Evolutionary conservation across 176 grass and related monocot genomes (phyloP).

Genomic region (Typha latifolia): DNA sequence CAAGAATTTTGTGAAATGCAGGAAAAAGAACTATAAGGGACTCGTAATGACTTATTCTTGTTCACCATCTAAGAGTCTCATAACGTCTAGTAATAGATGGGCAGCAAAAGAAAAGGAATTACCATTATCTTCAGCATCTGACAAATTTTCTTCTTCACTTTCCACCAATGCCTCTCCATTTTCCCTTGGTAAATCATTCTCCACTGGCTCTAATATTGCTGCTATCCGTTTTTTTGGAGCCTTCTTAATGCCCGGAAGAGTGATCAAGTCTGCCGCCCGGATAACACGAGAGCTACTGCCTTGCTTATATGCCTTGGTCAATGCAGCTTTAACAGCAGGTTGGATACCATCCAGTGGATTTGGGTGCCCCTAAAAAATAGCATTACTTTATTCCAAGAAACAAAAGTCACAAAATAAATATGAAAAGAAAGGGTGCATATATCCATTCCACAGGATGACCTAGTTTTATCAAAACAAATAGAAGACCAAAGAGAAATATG

Average conservation of each 20-base stretch:
- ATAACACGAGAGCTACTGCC: conserved; percentile 70
- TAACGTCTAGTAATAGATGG: background rate
- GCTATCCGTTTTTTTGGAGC: conserved; percentile 84
- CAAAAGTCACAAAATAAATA: no score
- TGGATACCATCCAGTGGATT: conserved; percentile 93
- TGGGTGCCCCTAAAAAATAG: conserved; percentile 45
- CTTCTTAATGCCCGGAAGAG: conserved; percentile 74
- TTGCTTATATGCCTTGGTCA: conserved; percentile 95
- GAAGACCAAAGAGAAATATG: no score
- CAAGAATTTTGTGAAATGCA: no score
- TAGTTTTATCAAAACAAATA: no score
- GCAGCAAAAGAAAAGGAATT: conserved; percentile 5
- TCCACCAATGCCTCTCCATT: conserved; percentile 51
- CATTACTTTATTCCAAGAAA: background rate
- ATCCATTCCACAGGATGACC: no score
- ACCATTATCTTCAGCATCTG: conserved; percentile 81
- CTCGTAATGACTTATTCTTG: no score
- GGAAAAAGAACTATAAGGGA: no score
- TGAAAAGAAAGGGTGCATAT: no score
- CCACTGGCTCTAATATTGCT: conserved; percentile 88
- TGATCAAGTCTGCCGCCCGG: conserved; percentile 75
- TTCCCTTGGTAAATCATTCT: conserved; percentile 66
- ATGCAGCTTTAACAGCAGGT: conserved; percentile 80
- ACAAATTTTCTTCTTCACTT: conserved; percentile 57
- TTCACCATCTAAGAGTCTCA: background rate